These are phyloP conservation scores for Leptographium procerum DNA, from an alignment of 2,329 filamentous ascomycete genomes.

Conservation along the genomic window DNA sequence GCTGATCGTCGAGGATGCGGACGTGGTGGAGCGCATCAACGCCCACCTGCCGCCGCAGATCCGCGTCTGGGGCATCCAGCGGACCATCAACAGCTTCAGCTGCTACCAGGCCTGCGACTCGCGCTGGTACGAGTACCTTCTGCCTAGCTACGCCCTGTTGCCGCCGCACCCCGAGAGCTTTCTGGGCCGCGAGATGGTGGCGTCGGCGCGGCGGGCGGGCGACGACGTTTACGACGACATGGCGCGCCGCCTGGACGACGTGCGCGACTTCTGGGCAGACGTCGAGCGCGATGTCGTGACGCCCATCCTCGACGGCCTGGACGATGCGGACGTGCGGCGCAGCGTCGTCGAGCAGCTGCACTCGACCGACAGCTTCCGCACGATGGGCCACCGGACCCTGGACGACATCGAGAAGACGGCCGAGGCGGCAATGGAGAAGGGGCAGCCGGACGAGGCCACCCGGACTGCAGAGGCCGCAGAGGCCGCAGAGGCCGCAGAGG, in stretches of 20 bases:
- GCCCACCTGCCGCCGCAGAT: constrained; percentile 75
- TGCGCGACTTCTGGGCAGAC: constrained; percentile 69
- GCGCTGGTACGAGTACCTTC: constrained; percentile 92
- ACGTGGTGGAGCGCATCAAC: constrained; percentile 88
- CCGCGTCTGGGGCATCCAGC: constrained; percentile 84
- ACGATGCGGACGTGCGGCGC: constrained; percentile 52
- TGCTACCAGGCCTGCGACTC: constrained; percentile 94
- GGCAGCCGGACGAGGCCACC: constrained; percentile 8
- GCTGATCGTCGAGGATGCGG: constrained; percentile 83
- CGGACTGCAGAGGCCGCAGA: neutral
- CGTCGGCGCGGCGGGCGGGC: constrained; percentile 46
- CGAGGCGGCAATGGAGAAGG: constrained; percentile 4
- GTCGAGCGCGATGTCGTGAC: constrained; percentile 73
- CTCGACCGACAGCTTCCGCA: constrained; percentile 19
- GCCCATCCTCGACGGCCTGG: constrained; percentile 51
- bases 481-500: constrained; percentile 7
- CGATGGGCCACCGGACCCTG: neutral
- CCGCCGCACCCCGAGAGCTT: constrained; percentile 85
- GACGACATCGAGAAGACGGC: constrained; percentile 7
- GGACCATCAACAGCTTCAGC: constrained; percentile 83
- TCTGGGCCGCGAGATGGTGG: constrained; percentile 71
- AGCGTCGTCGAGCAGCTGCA: constrained; percentile 54
- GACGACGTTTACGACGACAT: constrained; percentile 61
- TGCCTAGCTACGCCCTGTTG: constrained; percentile 84
- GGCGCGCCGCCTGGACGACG: constrained; percentile 60